phyloP scores from a whole-genome alignment of 108 stramenopile species.

The Nitzschia palea region DNA sequence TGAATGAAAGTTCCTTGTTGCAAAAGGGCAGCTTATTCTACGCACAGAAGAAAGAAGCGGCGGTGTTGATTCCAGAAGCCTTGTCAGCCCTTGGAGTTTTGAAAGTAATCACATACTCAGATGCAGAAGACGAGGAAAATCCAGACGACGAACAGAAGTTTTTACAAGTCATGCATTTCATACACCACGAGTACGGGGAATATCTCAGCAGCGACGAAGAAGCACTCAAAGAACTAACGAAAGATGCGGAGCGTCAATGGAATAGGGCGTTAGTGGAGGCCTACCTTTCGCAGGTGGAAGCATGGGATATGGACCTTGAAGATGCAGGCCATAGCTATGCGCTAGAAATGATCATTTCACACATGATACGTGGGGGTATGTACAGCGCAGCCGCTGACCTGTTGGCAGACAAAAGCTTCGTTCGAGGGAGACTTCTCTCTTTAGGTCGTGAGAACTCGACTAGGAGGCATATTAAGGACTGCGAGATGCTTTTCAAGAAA shows the following conservation, averaged over 20 bases:
- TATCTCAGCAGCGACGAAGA: conserved; percentile 50
- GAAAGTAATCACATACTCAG: conserved; percentile 45
- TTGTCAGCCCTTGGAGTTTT: conserved; percentile 68
- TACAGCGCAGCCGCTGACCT: conserved; percentile 54
- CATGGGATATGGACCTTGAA: conserved; percentile 59
- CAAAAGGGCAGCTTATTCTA: conserved; percentile 57
- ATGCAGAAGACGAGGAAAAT: conserved; percentile 35
- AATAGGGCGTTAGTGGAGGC: conserved; percentile 62
- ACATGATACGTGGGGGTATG: conserved; percentile 76
- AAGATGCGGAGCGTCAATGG: conserved; percentile 62
- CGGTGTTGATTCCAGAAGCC: conserved; percentile 69
- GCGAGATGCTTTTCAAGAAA: conserved; percentile 50
- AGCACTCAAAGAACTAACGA: conserved; percentile 46
- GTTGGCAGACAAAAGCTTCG: conserved; percentile 59
- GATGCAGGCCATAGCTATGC: conserved; percentile 70
- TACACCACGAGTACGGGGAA: conserved; percentile 62
- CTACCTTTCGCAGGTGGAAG: conserved; percentile 37
- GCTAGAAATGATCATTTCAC: conserved; percentile 61
- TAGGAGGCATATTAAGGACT: conserved; percentile 62
- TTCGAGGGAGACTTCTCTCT: conserved; percentile 60
- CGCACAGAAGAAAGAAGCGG: conserved; percentile 65
- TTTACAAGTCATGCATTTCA: conserved; percentile 64
- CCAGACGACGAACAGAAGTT: conserved; percentile 48
- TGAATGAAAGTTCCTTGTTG: conserved; percentile 54
- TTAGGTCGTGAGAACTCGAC: conserved; percentile 65